Base-by-base conservation (phyloP, 495 filamentous ascomycete species). In the Lophiostoma macrostomum region DNA sequence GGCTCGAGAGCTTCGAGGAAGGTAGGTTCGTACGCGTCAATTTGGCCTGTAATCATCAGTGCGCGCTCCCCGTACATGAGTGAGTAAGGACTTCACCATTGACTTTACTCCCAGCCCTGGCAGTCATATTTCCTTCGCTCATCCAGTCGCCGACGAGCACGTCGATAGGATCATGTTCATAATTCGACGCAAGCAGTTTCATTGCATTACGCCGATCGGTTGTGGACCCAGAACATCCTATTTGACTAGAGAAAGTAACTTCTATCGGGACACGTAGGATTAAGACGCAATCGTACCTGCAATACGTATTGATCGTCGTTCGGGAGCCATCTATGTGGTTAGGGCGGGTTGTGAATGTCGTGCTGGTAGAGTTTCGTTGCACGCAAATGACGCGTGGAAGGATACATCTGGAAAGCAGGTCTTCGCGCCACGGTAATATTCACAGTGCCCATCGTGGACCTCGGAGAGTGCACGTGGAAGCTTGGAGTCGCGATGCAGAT, bases 131-230 rank as follows among this genome's bases (percentile, higher is more conserved):
- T 29, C 69, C 73, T 55, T 82, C 78, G 47, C 70, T 74, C 77
- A 82, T 77, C 67, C 75, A 80, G 59, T 82, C 79, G 11, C 76
- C 77, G 18, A 73, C 76, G 20, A 82, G 76, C 12, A 82, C 74
- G 65, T 81, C 77, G 27, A 81, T 68, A 0, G 73, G 76, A 31
- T 80, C 78, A 30, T 58, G 64, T n/a, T 71, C 66, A 41, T 69
- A 61, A 47, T 78, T 73, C 12, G 62, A 65, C 7, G 79, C 78
- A 51, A 82, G 74, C 35, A 73, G 67, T 10, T 69, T 67, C 55
- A 82, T 79, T 12, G 76, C 79, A 71, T 78, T 69, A 35, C 77
- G 76, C 10, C 79, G 75, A 61, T 81, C 79, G 14, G 75, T 76
- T n/a, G 73, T 70, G 51, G 76, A 74, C 57, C 79, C 79, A 18